Percentiles rank a stretch among this genome's conserved stretches.
These are phyloP conservation scores for Sphenostylis stenocarpa DNA, from an alignment of 306 rosid genomes.

Conservation along the genomic window DNA sequence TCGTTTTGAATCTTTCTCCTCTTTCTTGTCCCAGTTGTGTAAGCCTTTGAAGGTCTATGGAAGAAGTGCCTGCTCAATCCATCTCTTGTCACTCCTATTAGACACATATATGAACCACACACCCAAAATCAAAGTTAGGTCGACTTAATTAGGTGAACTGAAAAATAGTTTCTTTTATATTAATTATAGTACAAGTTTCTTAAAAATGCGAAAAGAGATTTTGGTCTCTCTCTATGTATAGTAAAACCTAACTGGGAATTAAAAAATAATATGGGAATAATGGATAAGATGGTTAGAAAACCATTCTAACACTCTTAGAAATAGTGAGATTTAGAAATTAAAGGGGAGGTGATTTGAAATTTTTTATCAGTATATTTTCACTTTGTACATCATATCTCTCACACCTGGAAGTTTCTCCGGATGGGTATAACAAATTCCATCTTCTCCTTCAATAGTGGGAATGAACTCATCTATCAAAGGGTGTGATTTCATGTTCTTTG, in stretches of 20 bases:
- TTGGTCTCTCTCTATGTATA: not conserved
- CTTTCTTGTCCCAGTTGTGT: constrained; percentile 95
- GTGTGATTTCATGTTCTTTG: constrained; percentile 83
- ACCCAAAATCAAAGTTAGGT: constrained; percentile 55
- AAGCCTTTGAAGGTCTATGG: constrained; percentile 96
- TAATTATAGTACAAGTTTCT: not conserved
- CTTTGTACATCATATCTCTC: not conserved
- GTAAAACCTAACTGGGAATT: constrained; percentile 24
- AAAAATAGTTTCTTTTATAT: not conserved
- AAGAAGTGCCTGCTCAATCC: constrained; percentile 94
- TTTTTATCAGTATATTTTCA: not conserved
- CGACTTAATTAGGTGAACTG: constrained; percentile 55
- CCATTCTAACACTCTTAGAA: not conserved
- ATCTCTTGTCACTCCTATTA: constrained; percentile 85
- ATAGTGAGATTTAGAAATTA: not conserved
- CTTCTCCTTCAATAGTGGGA: constrained; percentile 97
- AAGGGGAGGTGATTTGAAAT: not conserved
- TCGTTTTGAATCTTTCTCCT: constrained; percentile 90
- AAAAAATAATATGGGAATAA: not conserved
- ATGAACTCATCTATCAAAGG: constrained; percentile 98
- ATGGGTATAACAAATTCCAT: constrained; percentile 98
- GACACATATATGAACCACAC: not conserved
- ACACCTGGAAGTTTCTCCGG: constrained; percentile 97
- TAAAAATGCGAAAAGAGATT: not conserved
- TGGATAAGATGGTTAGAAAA: not conserved